phyloP scores from a whole-genome alignment of 495 filamentous ascomycete species.

The Podospora sp. region DNA sequence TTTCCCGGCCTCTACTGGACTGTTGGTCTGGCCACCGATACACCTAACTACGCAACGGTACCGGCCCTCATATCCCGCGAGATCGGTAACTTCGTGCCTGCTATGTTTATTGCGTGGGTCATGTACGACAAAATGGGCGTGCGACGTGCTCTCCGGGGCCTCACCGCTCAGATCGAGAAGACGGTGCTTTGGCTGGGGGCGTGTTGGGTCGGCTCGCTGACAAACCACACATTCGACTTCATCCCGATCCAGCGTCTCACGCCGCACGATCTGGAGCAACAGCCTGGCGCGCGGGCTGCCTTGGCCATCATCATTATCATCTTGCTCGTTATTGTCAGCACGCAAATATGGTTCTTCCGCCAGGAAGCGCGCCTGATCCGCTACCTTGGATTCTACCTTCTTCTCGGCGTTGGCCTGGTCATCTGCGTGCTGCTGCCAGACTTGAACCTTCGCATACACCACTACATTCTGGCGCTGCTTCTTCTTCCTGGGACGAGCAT shows the following conservation, averaged over 20 bases:
- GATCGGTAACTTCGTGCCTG: constrained; percentile 74
- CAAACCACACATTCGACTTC: constrained; percentile 81
- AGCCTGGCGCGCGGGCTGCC: constrained; percentile 75
- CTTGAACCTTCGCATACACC: constrained; percentile 90
- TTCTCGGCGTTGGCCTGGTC: constrained; percentile 59
- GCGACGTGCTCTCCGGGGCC: constrained; percentile 52
- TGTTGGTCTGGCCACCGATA: constrained; percentile 77
- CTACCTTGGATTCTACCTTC: constrained; percentile 72
- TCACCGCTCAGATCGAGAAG: constrained; percentile 70
- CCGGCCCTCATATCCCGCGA: constrained; percentile 64
- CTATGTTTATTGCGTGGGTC: constrained; percentile 72
- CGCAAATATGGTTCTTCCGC: constrained; percentile 74
- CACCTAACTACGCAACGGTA: constrained; percentile 58
- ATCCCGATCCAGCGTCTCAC: constrained; percentile 83
- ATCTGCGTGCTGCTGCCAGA: constrained; percentile 71
- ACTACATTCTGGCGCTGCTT: constrained; percentile 84
- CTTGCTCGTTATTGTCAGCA: constrained; percentile 59
- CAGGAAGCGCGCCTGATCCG: constrained; percentile 68
- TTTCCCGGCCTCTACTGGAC: constrained; percentile 78
- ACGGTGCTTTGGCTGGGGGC: constrained; percentile 72
- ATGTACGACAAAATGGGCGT: constrained; percentile 70
- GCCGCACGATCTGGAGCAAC: constrained; percentile 70
- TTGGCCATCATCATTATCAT: constrained; percentile 67
- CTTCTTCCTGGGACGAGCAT: constrained; percentile 84
- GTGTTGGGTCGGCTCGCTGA: constrained; percentile 77